phyloP scores from a whole-genome alignment of 2,329 filamentous ascomycete genomes.

The Cercospora nicotianae region DNA sequence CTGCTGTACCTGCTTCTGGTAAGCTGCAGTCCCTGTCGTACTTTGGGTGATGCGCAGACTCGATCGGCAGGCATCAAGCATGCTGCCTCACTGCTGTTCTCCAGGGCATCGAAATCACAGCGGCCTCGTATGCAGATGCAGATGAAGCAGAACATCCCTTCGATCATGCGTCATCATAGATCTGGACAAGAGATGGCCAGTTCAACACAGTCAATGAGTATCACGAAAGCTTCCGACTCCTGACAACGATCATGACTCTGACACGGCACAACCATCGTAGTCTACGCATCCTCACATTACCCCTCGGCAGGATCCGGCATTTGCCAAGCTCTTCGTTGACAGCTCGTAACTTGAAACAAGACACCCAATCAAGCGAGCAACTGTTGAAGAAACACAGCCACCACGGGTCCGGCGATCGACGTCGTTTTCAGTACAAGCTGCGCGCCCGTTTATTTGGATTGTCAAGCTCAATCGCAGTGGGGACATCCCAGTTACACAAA shows the following conservation, averaged over 20 bases:
- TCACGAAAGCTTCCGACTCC: not conserved
- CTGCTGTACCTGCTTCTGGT: not conserved
- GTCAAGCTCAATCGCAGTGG: not conserved
- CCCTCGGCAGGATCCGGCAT: not conserved
- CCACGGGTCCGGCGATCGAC: not conserved
- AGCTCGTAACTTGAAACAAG: conserved; percentile 1
- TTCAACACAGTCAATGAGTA: not conserved
- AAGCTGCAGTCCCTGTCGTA: not conserved
- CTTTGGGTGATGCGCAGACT: not conserved
- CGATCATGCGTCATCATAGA: not conserved
- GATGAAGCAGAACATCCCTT: not conserved
- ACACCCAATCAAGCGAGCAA: not conserved
- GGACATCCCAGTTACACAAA: not conserved
- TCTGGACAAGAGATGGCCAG: not conserved
- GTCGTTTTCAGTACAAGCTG: not conserved
- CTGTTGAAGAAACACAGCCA: not conserved
- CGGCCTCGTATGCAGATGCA: not conserved
- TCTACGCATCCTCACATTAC: not conserved
- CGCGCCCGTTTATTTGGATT: not conserved
- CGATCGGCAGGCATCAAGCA: not conserved
- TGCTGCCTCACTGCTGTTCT: not conserved
- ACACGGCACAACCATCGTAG: not conserved
- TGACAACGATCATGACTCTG: not conserved
- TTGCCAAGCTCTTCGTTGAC: not conserved
- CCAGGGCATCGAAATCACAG: not conserved